Conservation (phyloP, 208 protist species). For the Trypanosoma caninum region DNA sequence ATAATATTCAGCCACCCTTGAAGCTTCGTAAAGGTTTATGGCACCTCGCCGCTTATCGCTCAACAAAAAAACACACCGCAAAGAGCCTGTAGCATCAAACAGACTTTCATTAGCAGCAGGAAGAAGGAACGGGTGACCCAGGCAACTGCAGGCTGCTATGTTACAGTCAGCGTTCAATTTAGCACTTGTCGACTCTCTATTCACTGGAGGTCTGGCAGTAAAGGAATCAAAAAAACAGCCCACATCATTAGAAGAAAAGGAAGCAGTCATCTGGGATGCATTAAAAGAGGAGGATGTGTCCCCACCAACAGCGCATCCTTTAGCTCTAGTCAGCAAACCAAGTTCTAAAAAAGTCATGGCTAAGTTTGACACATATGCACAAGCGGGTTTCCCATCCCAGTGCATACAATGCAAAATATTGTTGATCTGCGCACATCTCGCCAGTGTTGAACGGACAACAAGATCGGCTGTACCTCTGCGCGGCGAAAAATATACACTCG, state of each 20-base stretch:
- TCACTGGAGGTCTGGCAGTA: too few relatives aligned
- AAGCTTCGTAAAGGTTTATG: conserved; percentile 68
- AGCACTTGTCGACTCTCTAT: too few relatives aligned
- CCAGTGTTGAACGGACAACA: conserved; percentile 42
- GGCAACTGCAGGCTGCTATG: neutral
- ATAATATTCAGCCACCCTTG: conserved; percentile 57
- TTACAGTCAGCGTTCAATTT: neutral
- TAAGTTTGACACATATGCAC: conserved; percentile 31
- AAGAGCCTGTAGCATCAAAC: neutral
- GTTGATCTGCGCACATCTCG: conserved; percentile 60
- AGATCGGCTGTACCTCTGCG: conserved; percentile 42
- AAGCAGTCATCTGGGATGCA: too few relatives aligned
- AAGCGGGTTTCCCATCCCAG: conserved; percentile 1
- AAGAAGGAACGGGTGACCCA: neutral
- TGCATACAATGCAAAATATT: conserved; percentile 34
- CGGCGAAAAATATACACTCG: conserved; percentile 40
- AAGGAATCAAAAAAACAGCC: neutral
- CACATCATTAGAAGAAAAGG: neutral
- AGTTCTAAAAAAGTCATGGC: conserved; percentile 64
- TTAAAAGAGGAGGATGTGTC: too few relatives aligned
- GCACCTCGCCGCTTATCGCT: conserved; percentile 16
- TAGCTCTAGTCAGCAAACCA: conserved; percentile 27
- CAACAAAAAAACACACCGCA: conserved; percentile 5
- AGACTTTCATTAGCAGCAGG: neutral
- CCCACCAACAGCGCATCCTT: too few relatives aligned